Evolutionary conservation across 2,329 filamentous ascomycete genomes (phyloP), one percentile per base, ranked within the genome.

Genomic region (Ophiostoma quercus): DNA sequence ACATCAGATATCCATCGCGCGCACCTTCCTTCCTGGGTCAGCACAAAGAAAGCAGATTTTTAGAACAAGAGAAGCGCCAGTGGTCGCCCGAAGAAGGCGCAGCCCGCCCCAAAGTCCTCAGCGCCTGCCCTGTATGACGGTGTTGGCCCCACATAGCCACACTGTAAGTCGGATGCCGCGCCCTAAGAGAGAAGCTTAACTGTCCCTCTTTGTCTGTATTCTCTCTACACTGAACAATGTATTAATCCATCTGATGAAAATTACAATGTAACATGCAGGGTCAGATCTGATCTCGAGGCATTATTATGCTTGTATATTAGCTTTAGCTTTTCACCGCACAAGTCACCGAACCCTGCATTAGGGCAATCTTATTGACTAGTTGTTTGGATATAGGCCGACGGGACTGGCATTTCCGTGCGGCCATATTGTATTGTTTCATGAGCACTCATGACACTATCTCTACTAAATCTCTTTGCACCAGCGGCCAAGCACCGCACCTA

Each of bases 401-500:
- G 51, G 22, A 22, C 25, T 19, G 1, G 4, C 25, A 25, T 22
- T 57, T 11, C 25, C 51, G n/a, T 57, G 22, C 3, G 25, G 22
- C 51, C n/a, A 57, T 19, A 14, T 12, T 54, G 6, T 54, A 34
- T 8, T 34, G 34, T 34, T 34, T 34, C 34, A 34, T 34, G 34
- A 34, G 34, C 4, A 8, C 8, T 8, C 34, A 5, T 34, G 8
- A 34, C 34, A 4, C 47, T 19, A 22, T 47, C 57, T 29, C 25
- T 29, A 29, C 25, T 47, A 88, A 72, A 94, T 89, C 81, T 92
- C 90, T 77, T 83, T 85, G 81, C 92, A 95, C 92, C 92, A 95
- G 76, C 86, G 88, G 47, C 84, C 84, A 82, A 92, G 79, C 34
- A 88, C 85, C 3, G 80, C 80, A 70, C 83, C 84, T 67, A 90